phyloP scores from a whole-genome alignment of 768 basidiomycete genomes.

The Tricholoma furcatifolium region DNA sequence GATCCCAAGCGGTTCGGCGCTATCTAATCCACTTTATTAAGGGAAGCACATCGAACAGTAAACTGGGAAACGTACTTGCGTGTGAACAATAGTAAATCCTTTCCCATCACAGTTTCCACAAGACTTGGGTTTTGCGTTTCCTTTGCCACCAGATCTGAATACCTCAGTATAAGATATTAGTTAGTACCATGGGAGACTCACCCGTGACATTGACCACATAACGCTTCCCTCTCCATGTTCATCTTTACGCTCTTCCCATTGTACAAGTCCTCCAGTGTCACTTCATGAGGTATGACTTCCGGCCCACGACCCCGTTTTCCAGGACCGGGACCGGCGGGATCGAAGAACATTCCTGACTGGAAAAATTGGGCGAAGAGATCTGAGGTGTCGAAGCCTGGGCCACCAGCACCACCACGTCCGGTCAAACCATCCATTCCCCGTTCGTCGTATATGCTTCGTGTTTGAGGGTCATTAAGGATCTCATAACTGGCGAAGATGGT shows the following conservation, averaged over 20 bases:
- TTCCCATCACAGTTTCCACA: slow-evolving; percentile 84
- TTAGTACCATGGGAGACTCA: slow-evolving; percentile 27
- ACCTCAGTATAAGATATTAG: slow-evolving; percentile 1
- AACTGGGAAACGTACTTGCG: slow-evolving; percentile 37
- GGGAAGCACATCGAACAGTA: background rate
- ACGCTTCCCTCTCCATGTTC: slow-evolving; percentile 82
- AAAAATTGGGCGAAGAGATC: slow-evolving; percentile 82
- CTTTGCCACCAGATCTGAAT: slow-evolving; percentile 69
- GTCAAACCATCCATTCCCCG: slow-evolving; percentile 70
- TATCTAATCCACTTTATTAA: slow-evolving; percentile 28
- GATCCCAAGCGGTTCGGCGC: slow-evolving; percentile 47
- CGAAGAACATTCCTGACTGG: slow-evolving; percentile 54
- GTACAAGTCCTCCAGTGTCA: slow-evolving; percentile 90
- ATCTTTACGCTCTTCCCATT: slow-evolving; percentile 88
- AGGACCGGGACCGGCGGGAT: slow-evolving; percentile 53
- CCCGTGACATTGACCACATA: slow-evolving; percentile 84
- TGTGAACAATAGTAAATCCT: slow-evolving; percentile 67
- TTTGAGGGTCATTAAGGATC: slow-evolving; percentile 68
- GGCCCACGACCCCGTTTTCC: slow-evolving; percentile 56
- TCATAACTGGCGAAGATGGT: slow-evolving; percentile 60
- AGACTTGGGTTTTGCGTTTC: slow-evolving; percentile 79
- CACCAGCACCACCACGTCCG: slow-evolving; percentile 41
- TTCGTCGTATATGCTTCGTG: slow-evolving; percentile 70
- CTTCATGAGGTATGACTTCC: slow-evolving; percentile 77
- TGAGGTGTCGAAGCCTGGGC: slow-evolving; percentile 52